phyloP scores from a whole-genome alignment of 2,329 filamentous ascomycete species.

The Phialemoniopsis sp. region DNA sequence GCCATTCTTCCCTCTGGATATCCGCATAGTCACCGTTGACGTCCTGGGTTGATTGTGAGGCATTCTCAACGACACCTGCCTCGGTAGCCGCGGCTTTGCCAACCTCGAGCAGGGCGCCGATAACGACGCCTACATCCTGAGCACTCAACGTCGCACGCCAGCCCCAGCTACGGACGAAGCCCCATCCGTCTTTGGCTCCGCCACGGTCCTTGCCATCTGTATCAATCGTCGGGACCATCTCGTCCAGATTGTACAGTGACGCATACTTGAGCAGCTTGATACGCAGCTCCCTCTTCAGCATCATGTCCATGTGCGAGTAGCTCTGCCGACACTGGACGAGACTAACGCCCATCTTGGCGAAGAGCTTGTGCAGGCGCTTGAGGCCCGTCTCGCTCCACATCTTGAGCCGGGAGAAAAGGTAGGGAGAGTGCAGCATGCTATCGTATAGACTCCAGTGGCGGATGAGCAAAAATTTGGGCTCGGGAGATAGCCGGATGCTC shows the following conservation, averaged over 20 bases:
- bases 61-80: constrained; percentile 20
- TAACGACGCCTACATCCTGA: constrained; percentile 87
- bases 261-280: constrained; percentile 87
- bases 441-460: constrained; percentile 97
- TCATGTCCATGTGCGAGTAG: constrained; percentile 98
- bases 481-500: constrained; percentile 86
- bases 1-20: constrained; percentile 59
- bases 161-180: constrained; percentile 95
- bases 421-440: constrained; percentile 96
- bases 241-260: constrained; percentile 88
- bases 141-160: constrained; percentile 94
- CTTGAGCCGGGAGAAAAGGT: constrained; percentile 84
- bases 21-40: constrained; percentile 43
- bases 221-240: constrained; percentile 78
- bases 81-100: constrained; percentile 53
- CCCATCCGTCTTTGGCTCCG: constrained; percentile 86
- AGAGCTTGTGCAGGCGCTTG: constrained; percentile 85
- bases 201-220: constrained; percentile 66
- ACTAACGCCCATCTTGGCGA: constrained; percentile 97
- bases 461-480: constrained; percentile 88
- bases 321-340: constrained; percentile 90
- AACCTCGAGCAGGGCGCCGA: constrained; percentile 90
- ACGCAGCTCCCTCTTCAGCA: constrained; percentile 77
- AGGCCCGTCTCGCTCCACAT: constrained; percentile 90
- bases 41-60: constrained; percentile 33